These are phyloP conservation scores for Pisolithus microcarpus DNA, from an alignment of 768 basidiomycete genomes.

Conservation along the genomic window DNA sequence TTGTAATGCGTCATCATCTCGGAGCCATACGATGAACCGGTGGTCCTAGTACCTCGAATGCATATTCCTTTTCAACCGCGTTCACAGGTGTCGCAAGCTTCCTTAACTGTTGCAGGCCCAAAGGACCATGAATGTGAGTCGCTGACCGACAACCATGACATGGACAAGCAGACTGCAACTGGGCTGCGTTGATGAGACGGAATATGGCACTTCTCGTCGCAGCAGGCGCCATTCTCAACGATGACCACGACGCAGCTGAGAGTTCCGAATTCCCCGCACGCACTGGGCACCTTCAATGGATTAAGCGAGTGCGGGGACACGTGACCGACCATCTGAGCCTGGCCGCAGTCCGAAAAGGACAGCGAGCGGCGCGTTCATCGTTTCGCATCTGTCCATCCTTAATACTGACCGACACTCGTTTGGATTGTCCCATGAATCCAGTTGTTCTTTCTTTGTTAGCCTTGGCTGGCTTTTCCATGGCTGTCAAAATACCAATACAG, in stretches of 20 bases:
- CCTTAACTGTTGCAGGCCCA: constrained; percentile 54
- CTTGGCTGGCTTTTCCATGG: constrained; percentile 33
- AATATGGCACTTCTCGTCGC: constrained; percentile 57
- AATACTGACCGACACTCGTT: constrained; percentile 5
- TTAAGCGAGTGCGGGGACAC: background rate
- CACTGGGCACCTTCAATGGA: no score
- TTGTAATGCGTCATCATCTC: constrained; percentile 18
- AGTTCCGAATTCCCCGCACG: no score
- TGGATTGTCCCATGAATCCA: constrained; percentile 33
- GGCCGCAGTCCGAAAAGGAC: background rate
- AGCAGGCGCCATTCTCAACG: constrained; percentile 25
- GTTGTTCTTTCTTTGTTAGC: constrained; percentile 32
- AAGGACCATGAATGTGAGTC: constrained; percentile 29
- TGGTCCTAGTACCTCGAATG: constrained; percentile 63
- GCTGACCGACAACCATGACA: constrained; percentile 62
- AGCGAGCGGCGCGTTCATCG: no score
- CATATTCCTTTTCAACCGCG: constrained; percentile 74
- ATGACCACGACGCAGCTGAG: no score
- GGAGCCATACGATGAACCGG: background rate
- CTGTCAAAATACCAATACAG: constrained; percentile 42
- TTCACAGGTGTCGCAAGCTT: constrained; percentile 75
- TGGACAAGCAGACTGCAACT: constrained; percentile 61
- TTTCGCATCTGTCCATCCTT: background rate
- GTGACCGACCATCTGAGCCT: background rate
- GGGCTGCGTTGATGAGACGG: constrained; percentile 69